These are phyloP conservation scores for Globisporangium carolinianum DNA, from an alignment of 352 stramenopile genomes.

Conservation along the genomic window DNA sequence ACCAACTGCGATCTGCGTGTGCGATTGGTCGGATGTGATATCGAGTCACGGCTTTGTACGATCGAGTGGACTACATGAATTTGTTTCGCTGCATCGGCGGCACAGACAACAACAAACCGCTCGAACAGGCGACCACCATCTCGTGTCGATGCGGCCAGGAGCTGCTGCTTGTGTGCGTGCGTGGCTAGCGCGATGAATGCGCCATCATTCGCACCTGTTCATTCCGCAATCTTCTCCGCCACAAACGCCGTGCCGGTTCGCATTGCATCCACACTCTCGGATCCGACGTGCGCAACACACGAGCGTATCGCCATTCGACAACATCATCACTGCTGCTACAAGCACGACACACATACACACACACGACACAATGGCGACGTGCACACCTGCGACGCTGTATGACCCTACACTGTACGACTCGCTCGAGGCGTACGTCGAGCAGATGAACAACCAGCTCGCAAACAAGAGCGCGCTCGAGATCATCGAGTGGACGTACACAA, in stretches of 20 bases:
- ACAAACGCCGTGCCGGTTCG: too few species aligned
- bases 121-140: not conserved
- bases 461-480: slow-evolving; percentile 53
- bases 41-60: too few species aligned
- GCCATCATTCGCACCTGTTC: slow-evolving; percentile 1
- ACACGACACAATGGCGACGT: not conserved
- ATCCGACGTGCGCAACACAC: too few species aligned
- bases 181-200: not conserved
- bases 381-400: slow-evolving; percentile 5
- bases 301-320: too few species aligned
- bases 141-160: too few species aligned
- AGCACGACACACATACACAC: not conserved
- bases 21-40: too few species aligned
- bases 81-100: slow-evolving; percentile 3
- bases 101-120: slow-evolving; percentile 1
- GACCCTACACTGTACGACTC: slow-evolving; percentile 41
- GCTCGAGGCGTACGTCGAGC: slow-evolving; percentile 56
- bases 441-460: slow-evolving; percentile 51
- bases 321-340: not conserved
- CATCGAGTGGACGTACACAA: slow-evolving; percentile 60
- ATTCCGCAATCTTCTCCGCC: slow-evolving; percentile 8
- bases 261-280: too few species aligned
- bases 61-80: not conserved
- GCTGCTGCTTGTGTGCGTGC: too few species aligned
- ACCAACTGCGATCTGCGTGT: too few species aligned